Base-by-base conservation (phyloP, 768 basidiomycete genomes). In the Trametopsis cervina region DNA sequence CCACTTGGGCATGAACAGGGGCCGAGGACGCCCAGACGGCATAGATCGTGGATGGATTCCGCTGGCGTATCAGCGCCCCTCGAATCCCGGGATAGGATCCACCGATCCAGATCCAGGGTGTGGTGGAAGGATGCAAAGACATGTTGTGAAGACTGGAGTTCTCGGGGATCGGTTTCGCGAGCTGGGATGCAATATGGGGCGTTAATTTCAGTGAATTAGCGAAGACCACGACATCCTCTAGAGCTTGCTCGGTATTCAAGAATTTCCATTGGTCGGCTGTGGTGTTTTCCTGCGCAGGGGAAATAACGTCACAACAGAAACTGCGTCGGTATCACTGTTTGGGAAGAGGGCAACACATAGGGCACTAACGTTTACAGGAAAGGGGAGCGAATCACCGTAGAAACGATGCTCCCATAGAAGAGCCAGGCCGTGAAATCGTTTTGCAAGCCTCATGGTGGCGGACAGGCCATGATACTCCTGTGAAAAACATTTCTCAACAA, bases 341-440 rank as follows among this genome's bases (percentile, higher is more conserved):
- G 4, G 11, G 2, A 36, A 24, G n/a, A n/a, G n/a, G n/a, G n/a
- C 9, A 6, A 29, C 4, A 15, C 21, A 3, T 4, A 29, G 1
- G 35, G 12, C 4, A 44, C 63, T 47, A 42, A 75, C 73, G 54
- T 73, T 73, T 9, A 75, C 68, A 1, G 69, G 69, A 50, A 76
- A 76, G 0, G 75, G 73, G 5, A 68, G 61, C 1, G 73, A 75
- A 26, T 65, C 66, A 11, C 75, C 75, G 52, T 76, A 76, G 50
- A 62, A 75, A 4, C 75, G 64, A 54, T 76, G 75, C 49, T 76
- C 75, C 75, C 74, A 76, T 4, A 76, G 57, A 26, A 75, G 69
- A 0, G 73, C 74, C 7, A 75, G 38, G 2, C 75, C 75, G 3
- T 66, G 65, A 55, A 72, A 74, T 39, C 71, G 60, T 51, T 72